Evolutionary conservation across 2,329 filamentous ascomycete genomes (phyloP).

Genomic region (Fusarium sp.): DNA sequence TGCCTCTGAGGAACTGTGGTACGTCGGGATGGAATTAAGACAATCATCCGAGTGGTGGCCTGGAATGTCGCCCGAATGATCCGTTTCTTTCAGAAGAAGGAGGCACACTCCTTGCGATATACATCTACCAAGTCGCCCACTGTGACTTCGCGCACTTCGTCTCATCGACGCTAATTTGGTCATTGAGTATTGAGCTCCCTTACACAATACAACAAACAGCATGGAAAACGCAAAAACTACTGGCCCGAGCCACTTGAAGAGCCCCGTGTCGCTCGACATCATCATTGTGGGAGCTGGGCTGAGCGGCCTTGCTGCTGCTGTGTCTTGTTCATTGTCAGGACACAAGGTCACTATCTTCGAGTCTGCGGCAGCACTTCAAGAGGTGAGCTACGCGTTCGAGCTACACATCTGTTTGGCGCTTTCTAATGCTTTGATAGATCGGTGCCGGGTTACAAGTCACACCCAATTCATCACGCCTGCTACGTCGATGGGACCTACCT

Average conservation of each 20-base stretch:
- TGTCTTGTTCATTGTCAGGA: constrained; percentile 54
- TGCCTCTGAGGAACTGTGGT: too few species aligned
- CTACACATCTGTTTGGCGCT: too few species aligned
- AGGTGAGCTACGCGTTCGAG: too few species aligned
- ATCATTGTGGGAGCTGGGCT: constrained; percentile 59
- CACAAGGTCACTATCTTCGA: constrained; percentile 59
- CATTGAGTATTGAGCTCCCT: not conserved
- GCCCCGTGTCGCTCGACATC: constrained; percentile 47
- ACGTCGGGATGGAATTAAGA: too few species aligned
- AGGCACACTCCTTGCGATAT: not conserved
- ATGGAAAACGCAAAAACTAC: too few species aligned
- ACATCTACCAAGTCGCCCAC: not conserved
- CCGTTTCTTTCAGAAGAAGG: not conserved
- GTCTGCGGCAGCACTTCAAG: constrained; percentile 53
- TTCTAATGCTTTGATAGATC: constrained; percentile 38
- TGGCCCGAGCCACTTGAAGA: not conserved
- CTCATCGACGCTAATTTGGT: not conserved
- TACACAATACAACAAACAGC: too few species aligned
- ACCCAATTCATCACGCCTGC: constrained; percentile 62
- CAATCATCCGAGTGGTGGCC: not conserved
- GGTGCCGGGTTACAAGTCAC: constrained; percentile 67
- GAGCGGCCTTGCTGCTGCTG: constrained; percentile 56
- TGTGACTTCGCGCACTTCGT: not conserved
- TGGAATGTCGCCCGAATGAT: not conserved
- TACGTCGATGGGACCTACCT: constrained; percentile 64